phyloP scores from a whole-genome alignment of 1,284 basidiomycete species.

The Ceratobasidium sp. region DNA sequence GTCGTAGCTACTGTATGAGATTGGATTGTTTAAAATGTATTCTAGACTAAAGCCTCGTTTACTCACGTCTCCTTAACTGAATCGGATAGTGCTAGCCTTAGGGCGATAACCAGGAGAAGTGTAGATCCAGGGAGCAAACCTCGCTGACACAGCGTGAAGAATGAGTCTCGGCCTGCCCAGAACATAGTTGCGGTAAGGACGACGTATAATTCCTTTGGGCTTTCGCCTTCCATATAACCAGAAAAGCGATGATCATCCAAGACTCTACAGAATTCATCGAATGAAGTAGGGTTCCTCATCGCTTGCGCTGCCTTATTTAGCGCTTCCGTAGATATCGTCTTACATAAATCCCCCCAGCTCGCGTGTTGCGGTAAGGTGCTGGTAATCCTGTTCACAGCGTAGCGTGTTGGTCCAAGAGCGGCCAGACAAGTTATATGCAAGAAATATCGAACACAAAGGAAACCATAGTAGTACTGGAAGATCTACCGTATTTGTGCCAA shows the following conservation, averaged over 20 bases:
- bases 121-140: slow-evolving; percentile 5
- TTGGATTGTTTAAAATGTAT: not conserved
- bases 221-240: not conserved
- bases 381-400: not conserved
- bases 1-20: not conserved
- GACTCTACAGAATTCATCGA: not conserved
- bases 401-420: not conserved
- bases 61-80: not conserved
- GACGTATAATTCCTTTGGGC: too few species aligned
- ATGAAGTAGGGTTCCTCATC: not conserved
- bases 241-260: not conserved
- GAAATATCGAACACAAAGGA: not conserved
- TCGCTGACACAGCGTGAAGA: not conserved
- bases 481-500: not conserved
- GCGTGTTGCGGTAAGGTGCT: not conserved
- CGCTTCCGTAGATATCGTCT: not conserved
- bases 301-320: not conserved
- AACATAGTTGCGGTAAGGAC: not conserved
- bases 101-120: not conserved
- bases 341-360: not conserved
- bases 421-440: not conserved
- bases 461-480: slow-evolving; percentile 7
- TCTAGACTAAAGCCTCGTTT: not conserved
- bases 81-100: not conserved
- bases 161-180: not conserved